Evolutionary conservation across 495 filamentous ascomycete genomes (phyloP), one percentile per base, ranked within the genome.

Genomic region (Penicillium cosmopolitanum): DNA sequence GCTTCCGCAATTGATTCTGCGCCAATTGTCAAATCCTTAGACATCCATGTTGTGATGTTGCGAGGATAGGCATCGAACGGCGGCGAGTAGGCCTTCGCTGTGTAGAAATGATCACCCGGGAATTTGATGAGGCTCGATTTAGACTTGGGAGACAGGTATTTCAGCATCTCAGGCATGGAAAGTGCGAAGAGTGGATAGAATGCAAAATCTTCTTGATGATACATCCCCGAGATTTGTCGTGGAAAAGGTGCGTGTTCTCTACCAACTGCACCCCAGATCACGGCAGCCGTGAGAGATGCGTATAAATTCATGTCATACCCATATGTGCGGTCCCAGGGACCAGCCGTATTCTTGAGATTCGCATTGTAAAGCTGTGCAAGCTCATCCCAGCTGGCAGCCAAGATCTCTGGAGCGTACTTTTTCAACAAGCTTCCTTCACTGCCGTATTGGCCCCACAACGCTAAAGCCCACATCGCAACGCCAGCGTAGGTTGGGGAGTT

Each of bases 281-380:
- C 68, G 15, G 68, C 56, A 1, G 71, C 69, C 58, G 76, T 64
- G 28, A 79, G 67, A 46, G 64, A 70, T 0, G 73, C 64, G 59
- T 79, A 79, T 12, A 66, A 55, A 15, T 73, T 76, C 76, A 79
- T 79, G 46, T 79, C 69, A 55, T 72, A 77, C 0, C 76, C 76
- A 55, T 79, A 79, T 1, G 69, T 68, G 4, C 76, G 70, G 44
- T 79, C 76, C 76, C 76, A 79, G 0, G 76, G 76, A 4, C 76
- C 76, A 28, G 75, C 76, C 23, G 77, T 40, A 35, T 79, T 79
- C 36, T 69, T 67, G 52, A 79, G 36, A 19, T 73, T 58, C 1
- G 76, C 66, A 36, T 77, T 71, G 53, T 71, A 79, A 11, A 79
- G 64, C 33, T 66, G 33, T 0, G 67, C 60, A 19, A 72, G 60